phyloP scores from a whole-genome alignment of 2,329 filamentous ascomycete genomes.

The Ceratocystis cubensis region DNA sequence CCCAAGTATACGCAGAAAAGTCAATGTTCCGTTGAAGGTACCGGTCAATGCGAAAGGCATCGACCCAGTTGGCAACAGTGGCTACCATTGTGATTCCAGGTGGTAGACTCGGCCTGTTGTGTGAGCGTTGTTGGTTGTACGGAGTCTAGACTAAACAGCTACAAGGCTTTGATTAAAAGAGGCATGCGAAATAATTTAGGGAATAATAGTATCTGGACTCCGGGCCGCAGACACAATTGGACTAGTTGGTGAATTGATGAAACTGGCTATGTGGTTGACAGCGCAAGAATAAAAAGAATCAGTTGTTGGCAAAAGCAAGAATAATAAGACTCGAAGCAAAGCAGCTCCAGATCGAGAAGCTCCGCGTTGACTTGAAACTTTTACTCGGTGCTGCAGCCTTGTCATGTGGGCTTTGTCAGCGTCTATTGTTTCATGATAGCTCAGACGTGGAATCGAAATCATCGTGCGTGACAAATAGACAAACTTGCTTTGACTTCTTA shows the following conservation, averaged over 20 bases:
- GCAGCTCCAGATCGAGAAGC: background rate
- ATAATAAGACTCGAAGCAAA: background rate
- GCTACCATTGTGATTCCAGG: background rate
- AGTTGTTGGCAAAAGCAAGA: background rate
- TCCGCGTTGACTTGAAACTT: background rate
- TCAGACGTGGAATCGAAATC: background rate
- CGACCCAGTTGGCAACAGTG: constrained; percentile 2
- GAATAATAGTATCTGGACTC: background rate
- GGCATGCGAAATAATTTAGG: background rate
- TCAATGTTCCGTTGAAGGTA: constrained; percentile 15
- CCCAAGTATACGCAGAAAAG: constrained; percentile 14
- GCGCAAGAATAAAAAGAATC: background rate
- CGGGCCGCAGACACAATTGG: constrained; percentile 8
- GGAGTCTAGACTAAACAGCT: too few species aligned
- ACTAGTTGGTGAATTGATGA: background rate
- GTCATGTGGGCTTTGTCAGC: background rate
- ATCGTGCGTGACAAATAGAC: background rate
- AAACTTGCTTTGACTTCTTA: background rate
- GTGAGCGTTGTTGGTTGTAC: too few species aligned
- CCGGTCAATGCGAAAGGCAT: constrained; percentile 18
- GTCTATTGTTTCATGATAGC: background rate
- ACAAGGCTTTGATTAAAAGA: background rate
- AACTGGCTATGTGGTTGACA: background rate
- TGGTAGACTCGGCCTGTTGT: background rate
- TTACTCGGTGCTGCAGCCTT: background rate